Evolutionary conservation across 1,284 basidiomycete genomes (phyloP), one percentile per base, ranked within the genome.

Genomic region (Apiotrichum montevideense): DNA sequence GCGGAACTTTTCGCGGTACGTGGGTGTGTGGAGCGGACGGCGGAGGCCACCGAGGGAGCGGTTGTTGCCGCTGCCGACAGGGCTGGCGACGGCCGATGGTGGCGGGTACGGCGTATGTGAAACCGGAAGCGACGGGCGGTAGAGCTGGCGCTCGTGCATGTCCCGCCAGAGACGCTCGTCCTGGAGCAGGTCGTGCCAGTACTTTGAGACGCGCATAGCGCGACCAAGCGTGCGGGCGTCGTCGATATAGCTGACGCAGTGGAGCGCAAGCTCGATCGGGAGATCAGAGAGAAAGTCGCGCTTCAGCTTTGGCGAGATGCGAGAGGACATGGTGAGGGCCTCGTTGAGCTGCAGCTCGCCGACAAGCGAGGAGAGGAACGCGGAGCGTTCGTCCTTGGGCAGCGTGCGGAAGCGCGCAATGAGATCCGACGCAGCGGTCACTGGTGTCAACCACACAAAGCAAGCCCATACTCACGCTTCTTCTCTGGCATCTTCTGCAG

Each of bases 81-180:
- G 15, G 32, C 44, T 35, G 15, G 33, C 37, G 7, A 40, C 56
- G 6, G 49, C 45, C 3, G 52, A 39, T 2, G 56, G 56, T 6
- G 54, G 58, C 51, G 59, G 61, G 53, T 48, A 59, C 15, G 54
- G 56, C 4, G 29, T 41, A 46, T 46, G 34, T 21, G 33, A 4
- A 13, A 37, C 13, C 1, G 56, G 44, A 6, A 62, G 46, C 15
- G 48, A 35, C n/a, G 60, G 55, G 35, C 62, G 65, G 67, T 85
- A 87, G 3, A 81, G 82, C 63, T 84, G 82, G 9, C 78, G 68
- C 45, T 80, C 76, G 69, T 88, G 92, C 84, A 96, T 85, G 29
- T 81, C 73, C 72, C 84, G 85, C 95, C 94, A 98, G 3, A 90
- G 80, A 59, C 80, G 81, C 64, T 96, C 91, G 68, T 95, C 92